phyloP scores from a whole-genome alignment of 1,284 basidiomycete genomes.

The Heliocybe sulcata region DNA sequence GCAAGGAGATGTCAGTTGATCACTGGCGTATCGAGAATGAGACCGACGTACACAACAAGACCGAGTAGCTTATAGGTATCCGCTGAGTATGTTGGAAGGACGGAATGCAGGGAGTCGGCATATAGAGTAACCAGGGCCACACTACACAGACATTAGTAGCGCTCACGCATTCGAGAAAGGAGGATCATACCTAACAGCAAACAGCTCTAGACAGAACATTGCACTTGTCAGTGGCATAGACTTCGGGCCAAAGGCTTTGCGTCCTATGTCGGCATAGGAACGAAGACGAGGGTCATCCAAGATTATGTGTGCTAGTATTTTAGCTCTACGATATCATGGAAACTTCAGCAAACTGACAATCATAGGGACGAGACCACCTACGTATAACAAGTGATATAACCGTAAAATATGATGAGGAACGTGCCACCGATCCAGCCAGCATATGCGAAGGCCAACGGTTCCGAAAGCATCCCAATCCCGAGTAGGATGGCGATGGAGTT shows the following conservation, averaged over 20 bases:
- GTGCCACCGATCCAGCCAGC: conserved; percentile 83
- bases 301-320: conserved; percentile 76
- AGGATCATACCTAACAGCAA: conserved; percentile 59
- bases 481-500: conserved; percentile 84
- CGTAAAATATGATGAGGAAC: conserved; percentile 70
- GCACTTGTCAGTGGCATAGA: conserved; percentile 63
- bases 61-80: conserved; percentile 74
- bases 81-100: conserved; percentile 62
- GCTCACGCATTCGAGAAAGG: neutral
- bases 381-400: conserved; percentile 83
- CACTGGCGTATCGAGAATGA: neutral
- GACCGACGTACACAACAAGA: conserved; percentile 53
- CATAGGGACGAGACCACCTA: conserved; percentile 29
- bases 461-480: conserved; percentile 86
- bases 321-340: conserved; percentile 49
- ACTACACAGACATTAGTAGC: conserved; percentile 26
- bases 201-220: conserved; percentile 83
- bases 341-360: neutral
- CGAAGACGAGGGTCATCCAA: conserved; percentile 60
- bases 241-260: conserved; percentile 76
- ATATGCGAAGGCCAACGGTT: conserved; percentile 83
- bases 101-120: conserved; percentile 75
- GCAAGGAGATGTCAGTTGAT: conserved; percentile 1
- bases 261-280: conserved; percentile 87
- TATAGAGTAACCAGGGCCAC: conserved; percentile 83